phyloP scores from a whole-genome alignment of 176 grass and related monocot genomes.

The Triticum monococcum region DNA sequence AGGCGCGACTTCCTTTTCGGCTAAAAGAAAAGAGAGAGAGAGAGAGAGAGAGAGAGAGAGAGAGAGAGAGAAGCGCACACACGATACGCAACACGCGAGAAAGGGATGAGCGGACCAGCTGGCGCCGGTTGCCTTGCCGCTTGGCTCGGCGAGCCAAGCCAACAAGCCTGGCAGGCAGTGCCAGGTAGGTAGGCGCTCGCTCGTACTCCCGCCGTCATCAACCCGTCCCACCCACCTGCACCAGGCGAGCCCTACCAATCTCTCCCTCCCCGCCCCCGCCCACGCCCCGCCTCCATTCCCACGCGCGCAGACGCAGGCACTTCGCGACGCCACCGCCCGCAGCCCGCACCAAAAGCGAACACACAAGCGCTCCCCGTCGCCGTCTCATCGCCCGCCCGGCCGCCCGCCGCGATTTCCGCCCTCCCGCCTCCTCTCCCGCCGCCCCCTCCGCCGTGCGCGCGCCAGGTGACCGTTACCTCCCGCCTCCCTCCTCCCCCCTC shows the following conservation, averaged over 20 bases:
- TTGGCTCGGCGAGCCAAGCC: conserved; percentile 25
- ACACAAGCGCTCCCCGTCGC: not conserved
- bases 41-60: not conserved
- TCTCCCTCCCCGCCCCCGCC: not conserved
- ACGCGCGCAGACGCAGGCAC: not conserved
- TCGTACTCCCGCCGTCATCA: conserved; percentile 28
- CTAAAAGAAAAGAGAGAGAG: not conserved
- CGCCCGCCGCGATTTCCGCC: not conserved
- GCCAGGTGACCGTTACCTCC: conserved; percentile 24
- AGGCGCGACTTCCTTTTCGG: not conserved
- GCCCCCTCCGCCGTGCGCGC: not conserved
- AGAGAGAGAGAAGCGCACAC: not conserved
- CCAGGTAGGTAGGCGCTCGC: conserved; percentile 10
- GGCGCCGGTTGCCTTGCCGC: conserved; percentile 11
- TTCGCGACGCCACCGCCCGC: not conserved
- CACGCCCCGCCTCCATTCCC: conserved; percentile 11
- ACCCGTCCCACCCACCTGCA: conserved; percentile 9
- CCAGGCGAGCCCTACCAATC: conserved; percentile 11
- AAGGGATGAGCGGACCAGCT: not conserved
- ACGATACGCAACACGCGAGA: not conserved
- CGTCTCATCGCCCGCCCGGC: not conserved
- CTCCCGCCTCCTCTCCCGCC: not conserved
- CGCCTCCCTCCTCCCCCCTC: not conserved
- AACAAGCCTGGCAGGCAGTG: not conserved
- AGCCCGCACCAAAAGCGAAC: not conserved